Evolutionary conservation across 441 rosid species (phyloP).

Genomic region (Mallotus japonicus): DNA sequence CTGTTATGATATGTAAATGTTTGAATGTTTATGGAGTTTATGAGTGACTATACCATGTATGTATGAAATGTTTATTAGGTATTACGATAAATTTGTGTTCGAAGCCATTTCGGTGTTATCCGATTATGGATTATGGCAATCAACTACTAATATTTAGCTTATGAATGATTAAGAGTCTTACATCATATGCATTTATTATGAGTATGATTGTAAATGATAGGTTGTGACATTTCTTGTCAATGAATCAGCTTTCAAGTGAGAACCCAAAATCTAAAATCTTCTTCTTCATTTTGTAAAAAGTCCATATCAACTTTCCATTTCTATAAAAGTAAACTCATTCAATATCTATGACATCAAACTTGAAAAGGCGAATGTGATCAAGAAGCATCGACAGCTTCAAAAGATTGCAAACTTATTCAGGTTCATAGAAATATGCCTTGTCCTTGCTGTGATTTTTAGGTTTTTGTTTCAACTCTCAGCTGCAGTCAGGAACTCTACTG

Average conservation of each 20-base stretch:
- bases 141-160: no score
- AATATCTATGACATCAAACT: conserved; percentile 36
- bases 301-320: background rate
- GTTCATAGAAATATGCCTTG: conserved; percentile 49
- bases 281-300: background rate
- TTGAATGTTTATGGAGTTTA: no score
- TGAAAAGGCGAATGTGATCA: conserved; percentile 51
- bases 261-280: conserved; percentile 5
- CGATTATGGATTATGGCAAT: no score
- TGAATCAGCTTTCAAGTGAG: conserved; percentile 42
- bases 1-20: no score
- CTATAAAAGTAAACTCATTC: conserved; percentile 33
- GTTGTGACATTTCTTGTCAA: background rate
- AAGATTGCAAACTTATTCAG: conserved; percentile 57
- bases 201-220: no score
- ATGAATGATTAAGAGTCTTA: no score
- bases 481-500: conserved; percentile 56
- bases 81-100: no score
- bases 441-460: conserved; percentile 55
- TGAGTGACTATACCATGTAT: no score
- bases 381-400: conserved; percentile 40
- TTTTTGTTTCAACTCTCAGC: conserved; percentile 48
- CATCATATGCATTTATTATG: no score
- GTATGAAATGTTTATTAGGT: no score
- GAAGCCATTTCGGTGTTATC: no score